phyloP scores from a whole-genome alignment of 225 moss, liverwort and hornwort genomes.

The Rhytidiadelphus loreus region DNA sequence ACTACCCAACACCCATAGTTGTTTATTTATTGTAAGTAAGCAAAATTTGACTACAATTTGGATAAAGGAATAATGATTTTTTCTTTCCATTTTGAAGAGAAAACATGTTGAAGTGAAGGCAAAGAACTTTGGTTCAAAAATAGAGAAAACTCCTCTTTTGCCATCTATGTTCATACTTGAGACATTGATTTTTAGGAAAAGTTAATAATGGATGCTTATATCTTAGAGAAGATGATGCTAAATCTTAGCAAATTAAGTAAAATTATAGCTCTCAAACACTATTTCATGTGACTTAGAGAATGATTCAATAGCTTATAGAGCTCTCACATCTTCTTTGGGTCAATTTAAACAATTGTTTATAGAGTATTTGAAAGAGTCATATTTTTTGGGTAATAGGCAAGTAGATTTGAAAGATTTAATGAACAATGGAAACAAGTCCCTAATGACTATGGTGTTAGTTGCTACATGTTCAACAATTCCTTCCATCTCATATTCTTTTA shows the following conservation, averaged over 20 bases:
- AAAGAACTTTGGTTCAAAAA: not conserved
- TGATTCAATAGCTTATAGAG: not conserved
- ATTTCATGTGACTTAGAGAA: not conserved
- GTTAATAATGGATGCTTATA: not conserved
- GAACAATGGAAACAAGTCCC: no score
- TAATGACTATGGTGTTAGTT: not conserved
- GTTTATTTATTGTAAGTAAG: not conserved
- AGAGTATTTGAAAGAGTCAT: not conserved
- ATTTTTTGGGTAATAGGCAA: rapidly evolving
- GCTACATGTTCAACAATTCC: not conserved
- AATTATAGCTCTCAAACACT: not conserved
- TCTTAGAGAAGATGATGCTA: not conserved
- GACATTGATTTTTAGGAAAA: rapidly evolving
- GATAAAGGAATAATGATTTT: not conserved
- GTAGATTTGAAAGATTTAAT: not conserved
- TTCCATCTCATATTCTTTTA: rapidly evolving
- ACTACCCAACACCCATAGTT: rapidly evolving
- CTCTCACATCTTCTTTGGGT: not conserved
- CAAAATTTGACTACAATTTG: not conserved
- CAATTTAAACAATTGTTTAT: no score
- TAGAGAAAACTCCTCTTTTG: not conserved
- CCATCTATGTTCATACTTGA: not conserved
- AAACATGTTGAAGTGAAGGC: no score
- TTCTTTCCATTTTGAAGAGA: no score
- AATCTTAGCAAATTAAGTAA: no score